Evolutionary conservation across 139 green algal genomes (phyloP).

Genomic region (Coccomyxa sp.): DNA sequence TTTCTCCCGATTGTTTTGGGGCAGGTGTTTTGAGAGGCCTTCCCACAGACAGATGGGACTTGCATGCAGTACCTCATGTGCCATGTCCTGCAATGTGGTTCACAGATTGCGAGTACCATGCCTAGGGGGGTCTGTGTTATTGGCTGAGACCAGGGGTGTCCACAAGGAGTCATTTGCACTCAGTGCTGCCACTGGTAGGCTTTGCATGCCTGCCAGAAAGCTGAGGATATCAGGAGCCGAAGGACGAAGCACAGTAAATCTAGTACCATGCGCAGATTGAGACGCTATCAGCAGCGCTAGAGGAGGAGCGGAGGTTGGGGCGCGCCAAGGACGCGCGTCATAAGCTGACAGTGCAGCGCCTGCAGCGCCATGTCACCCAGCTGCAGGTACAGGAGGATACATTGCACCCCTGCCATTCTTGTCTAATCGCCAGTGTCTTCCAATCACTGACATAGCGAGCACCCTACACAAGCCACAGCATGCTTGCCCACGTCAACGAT

Average conservation of each 20-base stretch:
- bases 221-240: too few relatives aligned
- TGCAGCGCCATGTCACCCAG: conserved; percentile 71
- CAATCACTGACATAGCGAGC: too few relatives aligned
- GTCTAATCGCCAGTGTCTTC: background rate
- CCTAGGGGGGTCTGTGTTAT: background rate
- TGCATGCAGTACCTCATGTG: background rate
- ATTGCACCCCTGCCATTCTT: background rate
- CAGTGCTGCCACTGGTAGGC: too few relatives aligned
- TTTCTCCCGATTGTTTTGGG: background rate
- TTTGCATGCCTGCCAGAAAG: too few relatives aligned
- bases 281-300: conserved; percentile 53
- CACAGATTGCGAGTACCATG: background rate
- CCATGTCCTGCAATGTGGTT: background rate
- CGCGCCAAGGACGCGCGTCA: conserved; percentile 61
- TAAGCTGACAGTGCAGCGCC: conserved; percentile 75
- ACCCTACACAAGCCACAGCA: too few relatives aligned
- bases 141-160: background rate
- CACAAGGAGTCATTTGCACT: too few relatives aligned
- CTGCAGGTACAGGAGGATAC: conserved; percentile 42
- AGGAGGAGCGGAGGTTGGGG: conserved; percentile 52
- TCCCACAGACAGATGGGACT: background rate
- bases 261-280: conserved; percentile 15
- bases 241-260: too few relatives aligned
- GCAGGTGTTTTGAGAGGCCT: background rate
- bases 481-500: too few relatives aligned